Base-by-base conservation (phyloP, 805 yeast species). In the Candida arabinofermentans region DNA sequence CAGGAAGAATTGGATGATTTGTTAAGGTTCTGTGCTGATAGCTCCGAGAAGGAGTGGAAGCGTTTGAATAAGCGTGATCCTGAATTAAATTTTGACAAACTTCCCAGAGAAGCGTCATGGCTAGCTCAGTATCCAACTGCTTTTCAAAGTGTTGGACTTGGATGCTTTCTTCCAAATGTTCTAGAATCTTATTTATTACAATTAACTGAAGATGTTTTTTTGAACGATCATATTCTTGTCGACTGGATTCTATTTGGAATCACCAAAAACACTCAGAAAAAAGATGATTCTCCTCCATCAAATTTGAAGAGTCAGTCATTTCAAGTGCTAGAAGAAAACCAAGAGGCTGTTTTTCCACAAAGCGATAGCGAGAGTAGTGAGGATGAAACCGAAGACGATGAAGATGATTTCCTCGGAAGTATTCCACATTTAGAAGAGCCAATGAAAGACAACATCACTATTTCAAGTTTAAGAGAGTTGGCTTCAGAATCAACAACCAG, bases 1-100 rank as follows among this genome's bases (percentile, higher is more conserved):
- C 59, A 66, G 8, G 62, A 59, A 0, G 74, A 70, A 17, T 57
- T 70, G 27, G 39, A 58, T 12, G 43, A 53, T 3, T 44, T 69
- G 41, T 63, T 71, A 18, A 50, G 61, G 1, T 64, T 61, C 27
- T 56, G 63, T 26, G 35, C 48, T 8, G 43, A 49, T 2, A 14
- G 42, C 8, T 62, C 67, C 0, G 51, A 55, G 24, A 41, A 49
- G 16, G 51, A 53, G 21, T 58, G 53, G 45, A 13, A 14, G 19
- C 17, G 32, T 14, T 6, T 14, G 4, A 12, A 35, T n/a, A 44
- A 41, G 12, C 32, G 32, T n/a, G 39, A 45, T 16, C 34, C 32
- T 2, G 41, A 48, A 8, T 42, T 51, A 0, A 42, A 39, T 13
- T 34, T 51, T 19, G 43, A 49, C 0, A 46, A 42, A 3, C 60